phyloP scores from a whole-genome alignment of 2,329 filamentous ascomycete genomes.

The Cladosporium velox region DNA sequence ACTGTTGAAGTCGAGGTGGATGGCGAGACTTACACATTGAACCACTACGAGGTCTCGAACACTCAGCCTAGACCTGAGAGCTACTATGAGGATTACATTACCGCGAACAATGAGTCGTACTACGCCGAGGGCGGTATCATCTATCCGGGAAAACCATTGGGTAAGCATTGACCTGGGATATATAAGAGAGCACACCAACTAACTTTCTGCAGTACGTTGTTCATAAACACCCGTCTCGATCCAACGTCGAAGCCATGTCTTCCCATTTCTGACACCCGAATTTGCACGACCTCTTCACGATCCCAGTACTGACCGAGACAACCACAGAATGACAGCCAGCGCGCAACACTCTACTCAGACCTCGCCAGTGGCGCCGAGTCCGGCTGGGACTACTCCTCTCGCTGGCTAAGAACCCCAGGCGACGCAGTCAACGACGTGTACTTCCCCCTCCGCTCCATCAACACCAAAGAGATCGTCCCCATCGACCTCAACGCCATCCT shows the following conservation, averaged over 20 bases:
- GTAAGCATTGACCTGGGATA: background rate
- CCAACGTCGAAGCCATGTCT: background rate
- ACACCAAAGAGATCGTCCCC: conserved; percentile 59
- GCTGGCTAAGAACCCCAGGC: conserved; percentile 59
- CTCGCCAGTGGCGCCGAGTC: conserved; percentile 67
- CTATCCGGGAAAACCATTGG: conserved; percentile 51
- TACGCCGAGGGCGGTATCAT: conserved; percentile 60
- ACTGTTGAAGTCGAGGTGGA: conserved; percentile 54
- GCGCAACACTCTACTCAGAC: conserved; percentile 59
- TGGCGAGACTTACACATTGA: conserved; percentile 55
- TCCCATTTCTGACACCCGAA: background rate
- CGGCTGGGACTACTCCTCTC: conserved; percentile 64
- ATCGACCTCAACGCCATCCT: conserved; percentile 70
- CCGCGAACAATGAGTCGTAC: conserved; percentile 66
- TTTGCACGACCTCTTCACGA: background rate
- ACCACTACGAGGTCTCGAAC: conserved; percentile 63
- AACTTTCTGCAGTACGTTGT: background rate
- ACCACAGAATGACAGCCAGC: conserved; percentile 50
- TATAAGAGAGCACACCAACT: background rate
- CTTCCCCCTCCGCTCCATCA: conserved; percentile 66
- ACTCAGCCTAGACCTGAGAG: conserved; percentile 69
- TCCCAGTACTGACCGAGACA: background rate
- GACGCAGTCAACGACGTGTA: conserved; percentile 63
- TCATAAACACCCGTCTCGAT: conserved; percentile 23
- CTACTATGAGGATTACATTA: conserved; percentile 65